Percentiles rank a stretch among this genome's conserved stretches.
These are phyloP conservation scores for Ramaria sp. DNA, from an alignment of 768 basidiomycete genomes.

Conservation along the genomic window DNA sequence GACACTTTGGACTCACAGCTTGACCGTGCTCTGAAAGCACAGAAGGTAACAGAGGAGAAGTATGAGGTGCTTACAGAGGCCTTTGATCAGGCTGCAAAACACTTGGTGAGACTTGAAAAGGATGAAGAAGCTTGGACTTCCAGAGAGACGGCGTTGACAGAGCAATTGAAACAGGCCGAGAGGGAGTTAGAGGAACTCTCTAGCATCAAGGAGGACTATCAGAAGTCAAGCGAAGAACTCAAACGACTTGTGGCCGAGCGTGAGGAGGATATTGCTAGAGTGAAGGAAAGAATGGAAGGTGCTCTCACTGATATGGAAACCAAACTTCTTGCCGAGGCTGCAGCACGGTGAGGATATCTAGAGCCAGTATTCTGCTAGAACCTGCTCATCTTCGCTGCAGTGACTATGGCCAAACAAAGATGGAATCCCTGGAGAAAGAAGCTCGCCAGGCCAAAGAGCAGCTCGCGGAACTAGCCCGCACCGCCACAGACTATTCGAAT, in stretches of 20 bases:
- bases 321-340: slow-evolving; percentile 54
- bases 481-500: slow-evolving; percentile 61
- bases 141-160: slow-evolving; percentile 53
- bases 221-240: slow-evolving; percentile 57
- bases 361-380: neutral
- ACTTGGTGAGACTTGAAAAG: slow-evolving; percentile 69
- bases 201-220: slow-evolving; percentile 48
- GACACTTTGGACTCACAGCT: slow-evolving; percentile 80
- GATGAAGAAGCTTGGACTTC: slow-evolving; percentile 59
- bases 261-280: slow-evolving; percentile 67
- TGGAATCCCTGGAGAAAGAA: slow-evolving; percentile 54
- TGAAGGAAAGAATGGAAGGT: slow-evolving; percentile 65
- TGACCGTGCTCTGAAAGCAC: slow-evolving; percentile 63
- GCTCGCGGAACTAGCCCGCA: slow-evolving; percentile 64
- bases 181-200: slow-evolving; percentile 48
- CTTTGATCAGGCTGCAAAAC: slow-evolving; percentile 79
- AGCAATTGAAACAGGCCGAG: slow-evolving; percentile 45
- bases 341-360: slow-evolving; percentile 41
- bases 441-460: slow-evolving; percentile 66
- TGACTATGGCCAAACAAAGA: slow-evolving; percentile 48
- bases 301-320: slow-evolving; percentile 56
- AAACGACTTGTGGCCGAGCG: slow-evolving; percentile 56
- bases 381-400: slow-evolving; percentile 25
- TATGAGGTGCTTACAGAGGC: slow-evolving; percentile 57
- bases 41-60: slow-evolving; percentile 74